Conservation (phyloP, 2,329 filamentous ascomycete genomes). For the Sporothrix pseudoabietina region DNA sequence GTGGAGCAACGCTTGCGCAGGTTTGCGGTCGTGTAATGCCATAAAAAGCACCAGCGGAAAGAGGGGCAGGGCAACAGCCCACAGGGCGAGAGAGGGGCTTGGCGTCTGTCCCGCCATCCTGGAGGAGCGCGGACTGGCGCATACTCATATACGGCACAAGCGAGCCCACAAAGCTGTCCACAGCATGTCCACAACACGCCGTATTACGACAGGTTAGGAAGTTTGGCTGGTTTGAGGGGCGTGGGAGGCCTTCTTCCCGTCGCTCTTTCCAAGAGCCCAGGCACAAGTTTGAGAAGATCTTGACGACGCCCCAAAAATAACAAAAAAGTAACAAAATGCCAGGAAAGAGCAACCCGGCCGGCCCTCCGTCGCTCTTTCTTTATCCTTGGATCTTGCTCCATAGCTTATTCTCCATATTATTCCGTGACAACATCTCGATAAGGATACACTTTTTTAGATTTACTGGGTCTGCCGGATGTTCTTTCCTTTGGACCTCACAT, state of each 20-base stretch:
- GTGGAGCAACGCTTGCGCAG: constrained; percentile 21
- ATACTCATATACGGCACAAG: background rate
- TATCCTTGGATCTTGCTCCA: background rate
- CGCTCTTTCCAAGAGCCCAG: background rate
- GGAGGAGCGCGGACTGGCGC: constrained; percentile 10
- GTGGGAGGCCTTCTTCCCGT: constrained; percentile 2
- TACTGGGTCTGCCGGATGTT: background rate
- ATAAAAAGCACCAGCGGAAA: background rate
- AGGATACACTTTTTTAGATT: background rate
- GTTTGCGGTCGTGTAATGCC: constrained; percentile 2
- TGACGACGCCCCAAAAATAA: background rate
- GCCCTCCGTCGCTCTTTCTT: background rate
- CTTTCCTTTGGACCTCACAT: background rate
- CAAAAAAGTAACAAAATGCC: background rate
- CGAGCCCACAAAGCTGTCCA: constrained; percentile 1
- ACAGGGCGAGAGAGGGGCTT: background rate
- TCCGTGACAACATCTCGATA: background rate
- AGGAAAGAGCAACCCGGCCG: background rate
- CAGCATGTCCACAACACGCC: background rate
- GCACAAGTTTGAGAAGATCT: background rate
- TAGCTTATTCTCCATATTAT: constrained; percentile 6
- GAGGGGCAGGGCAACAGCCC: constrained; percentile 1
- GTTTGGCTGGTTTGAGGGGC: background rate
- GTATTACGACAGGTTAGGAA: too few species aligned
- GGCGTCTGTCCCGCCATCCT: constrained; percentile 10